A percentile compares a stretch with the other conserved stretches of the same genome.
These are phyloP conservation scores for Xylaria sp. DNA, from an alignment of 2,329 filamentous ascomycete genomes.

Conservation along the genomic window DNA sequence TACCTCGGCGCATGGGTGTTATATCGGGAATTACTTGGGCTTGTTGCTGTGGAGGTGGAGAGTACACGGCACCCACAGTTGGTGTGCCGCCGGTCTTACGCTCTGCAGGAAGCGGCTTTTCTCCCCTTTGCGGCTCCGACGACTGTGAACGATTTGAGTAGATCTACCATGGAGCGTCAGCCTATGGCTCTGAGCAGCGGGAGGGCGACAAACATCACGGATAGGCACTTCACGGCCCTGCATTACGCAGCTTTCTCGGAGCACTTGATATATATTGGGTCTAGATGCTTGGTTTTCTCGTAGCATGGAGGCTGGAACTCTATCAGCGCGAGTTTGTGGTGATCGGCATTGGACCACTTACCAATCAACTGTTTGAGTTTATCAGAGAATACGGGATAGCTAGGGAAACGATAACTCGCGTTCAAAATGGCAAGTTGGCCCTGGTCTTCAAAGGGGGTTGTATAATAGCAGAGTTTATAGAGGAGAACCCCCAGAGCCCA, in stretches of 20 bases:
- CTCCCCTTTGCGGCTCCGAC: constrained; percentile 66
- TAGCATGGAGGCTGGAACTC: constrained; percentile 77
- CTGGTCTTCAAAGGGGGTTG: constrained; percentile 97
- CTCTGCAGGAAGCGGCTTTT: constrained; percentile 64
- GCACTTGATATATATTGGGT: constrained; percentile 93
- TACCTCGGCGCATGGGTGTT: constrained; percentile 90
- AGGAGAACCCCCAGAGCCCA: constrained; percentile 95
- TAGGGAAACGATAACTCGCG: constrained; percentile 91
- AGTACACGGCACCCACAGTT: constrained; percentile 82
- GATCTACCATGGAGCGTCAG: constrained; percentile 65
- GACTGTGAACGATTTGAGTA: constrained; percentile 73
- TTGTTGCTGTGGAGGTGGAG: constrained; percentile 76
- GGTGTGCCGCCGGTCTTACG: constrained; percentile 63
- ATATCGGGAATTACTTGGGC: constrained; percentile 82
- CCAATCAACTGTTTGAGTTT: constrained; percentile 89
- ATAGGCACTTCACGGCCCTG: constrained; percentile 87
- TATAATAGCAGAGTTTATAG: constrained; percentile 99
- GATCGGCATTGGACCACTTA: constrained; percentile 55
- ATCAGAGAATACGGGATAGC: constrained; percentile 89
- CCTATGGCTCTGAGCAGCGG: constrained; percentile 19
- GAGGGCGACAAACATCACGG: constrained; percentile 76
- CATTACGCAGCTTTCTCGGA: constrained; percentile 88
- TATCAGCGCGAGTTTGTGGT: constrained; percentile 33
- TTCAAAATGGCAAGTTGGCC: constrained; percentile 98
- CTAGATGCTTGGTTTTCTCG: constrained; percentile 80